Evolutionary conservation across 805 yeast species (phyloP), one percentile per base, ranked within the genome.

Genomic region (Gaillardinia entomophila): DNA sequence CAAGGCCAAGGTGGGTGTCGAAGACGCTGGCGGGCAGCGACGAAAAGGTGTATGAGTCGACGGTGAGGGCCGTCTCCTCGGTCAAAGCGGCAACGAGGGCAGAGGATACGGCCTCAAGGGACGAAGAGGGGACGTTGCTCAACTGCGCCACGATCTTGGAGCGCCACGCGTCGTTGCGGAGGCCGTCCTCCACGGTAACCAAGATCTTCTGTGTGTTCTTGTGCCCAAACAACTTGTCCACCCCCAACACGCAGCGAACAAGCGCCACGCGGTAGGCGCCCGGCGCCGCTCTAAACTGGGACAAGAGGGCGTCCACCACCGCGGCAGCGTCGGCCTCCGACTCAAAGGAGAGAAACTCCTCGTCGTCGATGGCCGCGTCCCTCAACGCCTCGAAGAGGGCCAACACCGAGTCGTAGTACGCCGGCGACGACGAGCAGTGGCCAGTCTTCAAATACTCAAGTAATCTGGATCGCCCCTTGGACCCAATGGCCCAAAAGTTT

Each of bases 401-500:
- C 2, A 33, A 32, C 13, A 66, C 31, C 7, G 46, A 30, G 2
- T 37, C 35, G 42, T 74, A 82, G 46, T 76, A 80, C 0, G 57
- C 41, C 0, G 78, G 70, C 18, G 63, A 58, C 31, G 83, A 75
- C 31, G 64, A 66, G 29, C 79, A 62, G 2, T 75, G 73, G 0
- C 87, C 82, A 11, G 76, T 39, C 10, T 57, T 57, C 14, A 82
- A 42, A 40, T 79, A 68, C 0, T 57, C 68, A 1, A 62, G 28
- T 8, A 82, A 46, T 12, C 64, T 62, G 1, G 76, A 42, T 3
- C 57, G 57, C 35, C 52, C 40, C 34, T 62, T 62, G 28, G 46
- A 42, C 12, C 79, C 80, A 4, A 50, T 38, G 3, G 65, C 55
- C 80, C 86, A 79, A 30, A 81, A 62, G 18, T 62, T 70, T 12